Evolutionary conservation across 1,284 basidiomycete genomes (phyloP).

Genomic region (Gomphus sp.): DNA sequence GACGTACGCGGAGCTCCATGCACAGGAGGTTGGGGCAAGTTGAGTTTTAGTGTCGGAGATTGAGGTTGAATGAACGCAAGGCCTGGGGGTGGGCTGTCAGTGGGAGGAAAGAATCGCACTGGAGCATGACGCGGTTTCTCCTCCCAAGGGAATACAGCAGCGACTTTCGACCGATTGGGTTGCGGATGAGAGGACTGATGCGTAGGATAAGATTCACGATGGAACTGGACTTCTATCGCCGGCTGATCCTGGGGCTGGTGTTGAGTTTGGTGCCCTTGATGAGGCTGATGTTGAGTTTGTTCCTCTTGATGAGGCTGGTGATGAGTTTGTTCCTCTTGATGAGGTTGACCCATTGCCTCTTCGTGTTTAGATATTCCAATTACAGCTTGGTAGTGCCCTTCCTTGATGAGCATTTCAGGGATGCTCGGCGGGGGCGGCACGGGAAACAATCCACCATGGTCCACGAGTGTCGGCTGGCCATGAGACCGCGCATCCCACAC

Average conservation of each 20-base stretch:
- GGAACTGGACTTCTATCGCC: slow-evolving; percentile 12
- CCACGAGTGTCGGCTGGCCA: slow-evolving; percentile 27
- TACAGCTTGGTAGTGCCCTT: slow-evolving; percentile 57
- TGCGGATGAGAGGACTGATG: slow-evolving; percentile 26
- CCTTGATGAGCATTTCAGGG: slow-evolving; percentile 46
- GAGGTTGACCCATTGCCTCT: neutral
- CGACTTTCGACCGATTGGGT: slow-evolving; percentile 68
- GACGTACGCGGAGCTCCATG: slow-evolving; percentile 19
- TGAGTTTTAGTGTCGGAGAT: slow-evolving; percentile 27
- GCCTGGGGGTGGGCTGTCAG: slow-evolving; percentile 48
- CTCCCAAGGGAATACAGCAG: slow-evolving; percentile 93
- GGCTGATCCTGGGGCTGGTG: neutral
- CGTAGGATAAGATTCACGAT: slow-evolving; percentile 23
- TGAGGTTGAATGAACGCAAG: slow-evolving; percentile 23
- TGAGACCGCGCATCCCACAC: slow-evolving; percentile 54
- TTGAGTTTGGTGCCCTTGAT: slow-evolving; percentile 17
- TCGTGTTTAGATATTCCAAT: slow-evolving; percentile 26
- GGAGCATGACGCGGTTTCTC: slow-evolving; percentile 54
- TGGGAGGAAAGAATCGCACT: slow-evolving; percentile 68
- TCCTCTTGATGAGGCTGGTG: neutral
- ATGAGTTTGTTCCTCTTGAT: slow-evolving; percentile 17
- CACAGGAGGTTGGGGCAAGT: slow-evolving; percentile 18
- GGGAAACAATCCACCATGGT: slow-evolving; percentile 45
- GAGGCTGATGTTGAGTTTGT: neutral
- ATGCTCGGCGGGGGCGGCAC: slow-evolving; percentile 48